Evolutionary conservation across 225 moss, liverwort and hornwort genomes (phyloP), one percentile per base, ranked within the genome.

Genomic region (Sphagnum tenellum): DNA sequence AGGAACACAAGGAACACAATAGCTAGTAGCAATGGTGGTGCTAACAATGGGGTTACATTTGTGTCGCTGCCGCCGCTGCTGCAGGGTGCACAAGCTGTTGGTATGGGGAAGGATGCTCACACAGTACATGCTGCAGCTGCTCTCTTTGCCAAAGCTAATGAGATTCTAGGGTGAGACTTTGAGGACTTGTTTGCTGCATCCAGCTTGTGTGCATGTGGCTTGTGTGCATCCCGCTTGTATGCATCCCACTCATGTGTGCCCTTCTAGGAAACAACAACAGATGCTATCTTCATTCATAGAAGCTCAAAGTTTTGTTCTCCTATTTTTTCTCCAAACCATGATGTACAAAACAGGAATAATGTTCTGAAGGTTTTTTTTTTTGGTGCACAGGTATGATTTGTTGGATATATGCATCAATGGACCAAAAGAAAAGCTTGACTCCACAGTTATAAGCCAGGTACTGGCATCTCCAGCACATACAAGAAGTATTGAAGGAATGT

Each of bases 371-470:
- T 9, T 50, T 47, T 44, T 45, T 69, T 44, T 61, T 7, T 58
- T 50, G 73, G 46, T 53, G 69, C 71, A 14, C 65, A 94, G 92
- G 70, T 98, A 98, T 73, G 96, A 96, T 66, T 77, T 92, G 60
- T 70, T 96, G 81, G 90, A 96, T 60, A 78, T 92, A 49, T 96
- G 86, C 63, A 74, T 93, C 6, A 98, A 98, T 77, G 98, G 98
- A 63, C 96, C 96, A n/a, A 92, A 96, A 71, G 96, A 96, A 71
- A 88, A 90, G 80, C 79, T 98, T 47, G 83, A 98, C 70, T 98
- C 98, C 62, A 98, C 98, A 45, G 90, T 98, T 49, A 80, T 93
- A 66, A 98, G 93, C 77, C 98, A 98, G 89, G 93, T 88, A 82
- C 45, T 12, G 29, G 52, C 46, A 51, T 29, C 44, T 52, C 3